Base-by-base conservation (phyloP, 805 yeast genomes). In the Hanseniaspora lindneri region DNA sequence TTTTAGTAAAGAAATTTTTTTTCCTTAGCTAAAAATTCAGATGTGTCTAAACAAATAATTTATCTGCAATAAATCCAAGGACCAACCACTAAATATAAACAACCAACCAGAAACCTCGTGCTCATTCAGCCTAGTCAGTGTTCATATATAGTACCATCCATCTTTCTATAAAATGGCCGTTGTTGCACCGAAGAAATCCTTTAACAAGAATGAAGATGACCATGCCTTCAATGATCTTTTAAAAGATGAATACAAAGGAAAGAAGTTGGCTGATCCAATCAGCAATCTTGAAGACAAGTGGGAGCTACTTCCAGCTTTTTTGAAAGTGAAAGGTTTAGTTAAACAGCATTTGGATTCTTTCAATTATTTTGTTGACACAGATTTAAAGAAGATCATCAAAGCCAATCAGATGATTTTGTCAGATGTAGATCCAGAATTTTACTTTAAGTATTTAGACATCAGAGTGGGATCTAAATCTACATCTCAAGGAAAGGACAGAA, bases 341-440 rank as follows among this genome's bases (percentile, higher is more conserved):
- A 92, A 92, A 60, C 98, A 92, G 69, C 98, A 92, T 69, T 71
- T 92, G 60, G 98, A 92, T 61, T 92, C 98, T n/a, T 92, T 86
- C 72, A 89, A 92, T 61, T 92, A 85, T 66, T 92, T 92, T 63
- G 94, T 92, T 17, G 96, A 92, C 58, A 79, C 77, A 6, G 99
- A 92, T 62, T 72, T 92, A 63, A 86, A 84, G 66, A 89, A 92
- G 61, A 92, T 92, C 63, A 82, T 92, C 52, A 70, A 76, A 56
- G 98, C 99, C 14, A 92, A 92, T 63, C 88, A 88, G 66, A 67
- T 76, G 47, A 87, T 92, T 34, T 69, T 92, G 24, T 80, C 92
- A 57, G 98, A 92, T 64, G 97, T 92, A 32, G 97, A 89, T 66
- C 98, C 98, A 1, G 95, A 88, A 60, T 92, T 92, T 60, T 92